Conservation (phyloP, 2,329 filamentous ascomycete species). For the Xylaria sp. region DNA sequence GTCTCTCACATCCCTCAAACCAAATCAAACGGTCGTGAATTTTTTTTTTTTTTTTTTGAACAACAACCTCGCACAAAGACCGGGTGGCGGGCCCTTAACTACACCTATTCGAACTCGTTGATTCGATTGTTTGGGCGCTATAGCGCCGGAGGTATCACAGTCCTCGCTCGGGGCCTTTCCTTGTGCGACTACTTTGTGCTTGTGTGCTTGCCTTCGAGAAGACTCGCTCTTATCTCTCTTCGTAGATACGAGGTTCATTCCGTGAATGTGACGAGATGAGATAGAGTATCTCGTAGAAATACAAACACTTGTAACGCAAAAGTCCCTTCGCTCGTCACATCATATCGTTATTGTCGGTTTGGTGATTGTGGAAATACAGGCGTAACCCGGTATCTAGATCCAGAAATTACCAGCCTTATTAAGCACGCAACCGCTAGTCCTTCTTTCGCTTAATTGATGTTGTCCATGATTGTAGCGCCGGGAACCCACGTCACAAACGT, state of each 20-base stretch:
- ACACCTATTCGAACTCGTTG: constrained; percentile 6
- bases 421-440: constrained; percentile 20
- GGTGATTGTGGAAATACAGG: neutral
- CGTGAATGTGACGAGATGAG: neutral
- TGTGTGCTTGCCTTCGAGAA: neutral
- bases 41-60: neutral
- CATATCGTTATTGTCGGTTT: neutral
- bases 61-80: constrained; percentile 19
- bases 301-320: neutral
- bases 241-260: neutral
- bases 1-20: constrained; percentile 10
- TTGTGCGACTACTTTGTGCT: neutral
- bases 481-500: constrained; percentile 22
- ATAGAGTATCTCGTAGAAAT: neutral
- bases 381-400: constrained; percentile 9
- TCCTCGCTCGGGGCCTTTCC: neutral
- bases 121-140: neutral
- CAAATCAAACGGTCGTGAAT: constrained; percentile 24
- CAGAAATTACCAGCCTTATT: constrained; percentile 15
- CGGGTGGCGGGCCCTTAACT: constrained; percentile 2
- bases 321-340: neutral
- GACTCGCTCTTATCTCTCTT: neutral
- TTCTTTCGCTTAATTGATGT: constrained; percentile 6
- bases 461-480: constrained; percentile 19
- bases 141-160: constrained; percentile 1